Percentiles rank a stretch among this genome's conserved stretches.
Conservation (phyloP, 495 filamentous ascomycete genomes). For the Penicillium taxi region DNA sequence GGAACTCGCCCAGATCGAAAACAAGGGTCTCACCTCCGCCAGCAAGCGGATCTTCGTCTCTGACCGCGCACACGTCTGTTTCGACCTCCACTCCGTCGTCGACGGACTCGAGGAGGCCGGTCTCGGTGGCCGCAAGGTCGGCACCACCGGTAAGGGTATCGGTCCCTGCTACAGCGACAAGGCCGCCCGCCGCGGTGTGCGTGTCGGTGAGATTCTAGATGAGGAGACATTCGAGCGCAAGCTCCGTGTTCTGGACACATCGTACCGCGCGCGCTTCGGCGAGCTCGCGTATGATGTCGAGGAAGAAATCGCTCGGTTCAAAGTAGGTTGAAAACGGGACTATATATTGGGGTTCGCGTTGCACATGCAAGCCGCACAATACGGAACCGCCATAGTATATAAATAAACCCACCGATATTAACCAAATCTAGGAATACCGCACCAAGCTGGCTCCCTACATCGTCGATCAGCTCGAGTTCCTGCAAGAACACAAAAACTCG, state of each 20-base stretch:
- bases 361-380: neutral
- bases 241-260: slow-evolving; percentile 54
- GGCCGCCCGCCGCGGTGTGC: slow-evolving; percentile 64
- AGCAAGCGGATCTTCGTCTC: slow-evolving; percentile 66
- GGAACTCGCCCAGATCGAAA: slow-evolving; percentile 63
- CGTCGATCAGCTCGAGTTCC: slow-evolving; percentile 52
- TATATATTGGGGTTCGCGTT: neutral
- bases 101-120: slow-evolving; percentile 76
- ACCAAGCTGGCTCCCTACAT: slow-evolving; percentile 57
- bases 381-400: too few species aligned
- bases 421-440: slow-evolving; percentile 51
- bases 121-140: slow-evolving; percentile 56
- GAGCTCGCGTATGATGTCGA: slow-evolving; percentile 72
- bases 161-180: slow-evolving; percentile 80
- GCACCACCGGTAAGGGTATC: slow-evolving; percentile 58
- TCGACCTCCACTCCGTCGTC: slow-evolving; percentile 74
- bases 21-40: slow-evolving; percentile 60
- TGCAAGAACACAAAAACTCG: slow-evolving; percentile 45
- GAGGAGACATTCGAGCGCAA: slow-evolving; percentile 65
- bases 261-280: slow-evolving; percentile 68
- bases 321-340: slow-evolving; percentile 30
- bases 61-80: slow-evolving; percentile 74
- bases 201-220: slow-evolving; percentile 69
- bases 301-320: slow-evolving; percentile 65
- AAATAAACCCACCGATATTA: neutral